Evolutionary conservation across 192 early-diverging fungal species (phyloP).

Genomic region (Linnemannia exigua): DNA sequence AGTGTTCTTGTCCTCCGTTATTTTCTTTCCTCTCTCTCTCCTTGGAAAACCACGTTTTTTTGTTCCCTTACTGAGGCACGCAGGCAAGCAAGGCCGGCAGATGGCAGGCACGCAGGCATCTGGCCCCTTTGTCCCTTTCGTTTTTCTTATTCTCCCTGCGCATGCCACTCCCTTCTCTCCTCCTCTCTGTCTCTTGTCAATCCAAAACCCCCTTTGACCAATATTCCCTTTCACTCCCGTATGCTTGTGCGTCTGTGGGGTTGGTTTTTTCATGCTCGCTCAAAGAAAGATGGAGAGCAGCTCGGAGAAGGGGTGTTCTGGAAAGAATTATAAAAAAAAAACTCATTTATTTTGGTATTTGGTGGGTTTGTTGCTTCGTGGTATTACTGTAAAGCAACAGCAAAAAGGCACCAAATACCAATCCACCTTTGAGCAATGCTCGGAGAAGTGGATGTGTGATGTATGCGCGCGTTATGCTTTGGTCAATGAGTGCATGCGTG

Average conservation of each 20-base stretch:
- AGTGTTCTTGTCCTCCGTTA: not conserved
- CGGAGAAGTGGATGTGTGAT: not conserved
- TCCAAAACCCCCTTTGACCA: constrained; percentile 9
- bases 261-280: not conserved
- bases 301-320: not conserved
- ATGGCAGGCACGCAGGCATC: not conserved
- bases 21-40: constrained; percentile 12
- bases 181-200: not conserved
- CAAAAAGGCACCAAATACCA: not conserved
- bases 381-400: not conserved
- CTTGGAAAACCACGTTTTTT: constrained; percentile 36
- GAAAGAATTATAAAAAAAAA: not conserved
- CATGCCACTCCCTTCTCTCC: not conserved
- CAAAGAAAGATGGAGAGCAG: not conserved
- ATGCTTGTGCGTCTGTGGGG: not conserved
- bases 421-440: not conserved
- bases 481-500: not conserved
- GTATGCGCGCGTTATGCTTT: constrained; percentile 19
- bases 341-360: not conserved
- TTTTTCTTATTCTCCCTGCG: constrained; percentile 8
- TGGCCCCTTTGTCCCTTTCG: constrained; percentile 10
- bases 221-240: not conserved
- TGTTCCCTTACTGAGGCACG: constrained; percentile 7
- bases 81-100: not conserved
- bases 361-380: not conserved